Evolutionary conservation across 345 rosid genomes (phyloP).

Genomic region (Moricandia moricandioides): DNA sequence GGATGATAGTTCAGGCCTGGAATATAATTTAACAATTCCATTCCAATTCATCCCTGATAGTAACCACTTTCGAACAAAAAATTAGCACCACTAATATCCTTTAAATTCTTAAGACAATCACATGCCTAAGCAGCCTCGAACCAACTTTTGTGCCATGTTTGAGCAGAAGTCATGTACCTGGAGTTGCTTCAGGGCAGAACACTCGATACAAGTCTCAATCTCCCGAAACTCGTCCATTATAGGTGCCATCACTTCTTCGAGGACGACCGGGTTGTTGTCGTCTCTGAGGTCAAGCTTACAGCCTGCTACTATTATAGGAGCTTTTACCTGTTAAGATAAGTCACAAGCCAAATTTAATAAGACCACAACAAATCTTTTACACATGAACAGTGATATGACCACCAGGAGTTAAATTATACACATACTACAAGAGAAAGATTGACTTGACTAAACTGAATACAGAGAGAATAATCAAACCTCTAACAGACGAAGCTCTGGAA

Average conservation of each 20-base stretch:
- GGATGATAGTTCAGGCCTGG: not conserved
- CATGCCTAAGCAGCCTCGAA: not conserved
- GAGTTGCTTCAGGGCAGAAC: conserved; percentile 78
- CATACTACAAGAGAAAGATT: not conserved
- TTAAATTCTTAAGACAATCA: not conserved
- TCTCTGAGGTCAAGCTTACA: conserved; percentile 95
- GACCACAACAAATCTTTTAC: not conserved
- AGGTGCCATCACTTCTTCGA: conserved; percentile 90
- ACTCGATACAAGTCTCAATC: conserved; percentile 95
- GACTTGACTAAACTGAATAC: not conserved
- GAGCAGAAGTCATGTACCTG: conserved; percentile 53
- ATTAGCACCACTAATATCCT: not conserved
- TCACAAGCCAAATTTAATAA: conserved; percentile 13
- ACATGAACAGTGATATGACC: not conserved
- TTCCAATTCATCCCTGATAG: no score
- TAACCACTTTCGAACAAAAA: no score
- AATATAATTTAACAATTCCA: not conserved
- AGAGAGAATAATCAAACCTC: conserved; percentile 27
- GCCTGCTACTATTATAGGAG: conserved; percentile 90
- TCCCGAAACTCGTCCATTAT: conserved; percentile 97
- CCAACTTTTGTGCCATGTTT: not conserved
- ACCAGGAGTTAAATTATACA: not conserved
- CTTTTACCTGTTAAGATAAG: conserved; percentile 61
- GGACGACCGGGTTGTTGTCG: conserved; percentile 68
- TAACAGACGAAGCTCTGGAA: conserved; percentile 25